A percentile compares a stretch with the other conserved stretches of the same genome.
Evolutionary conservation across 1,284 basidiomycete genomes (phyloP).

Genomic region (Tranzscheliella williamsii): DNA sequence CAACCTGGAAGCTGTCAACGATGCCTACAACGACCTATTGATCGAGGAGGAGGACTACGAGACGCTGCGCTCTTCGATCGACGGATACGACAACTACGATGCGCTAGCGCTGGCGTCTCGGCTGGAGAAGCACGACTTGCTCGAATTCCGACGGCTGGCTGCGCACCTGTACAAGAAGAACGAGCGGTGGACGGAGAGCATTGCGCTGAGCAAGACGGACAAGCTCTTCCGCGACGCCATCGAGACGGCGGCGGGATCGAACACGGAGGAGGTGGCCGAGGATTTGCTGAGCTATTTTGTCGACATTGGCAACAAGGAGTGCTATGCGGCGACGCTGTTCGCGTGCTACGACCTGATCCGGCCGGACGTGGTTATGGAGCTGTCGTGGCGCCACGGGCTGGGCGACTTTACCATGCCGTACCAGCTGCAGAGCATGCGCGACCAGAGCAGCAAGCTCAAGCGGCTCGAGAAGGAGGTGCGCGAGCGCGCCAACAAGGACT

Average conservation of each 20-base stretch:
- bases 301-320: conserved; percentile 97
- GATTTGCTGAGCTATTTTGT: conserved; percentile 83
- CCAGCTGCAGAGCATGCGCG: conserved; percentile 76
- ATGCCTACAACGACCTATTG: conserved; percentile 92
- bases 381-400: conserved; percentile 91
- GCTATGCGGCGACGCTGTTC: conserved; percentile 86
- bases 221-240: conserved; percentile 96
- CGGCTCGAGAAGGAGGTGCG: conserved; percentile 80
- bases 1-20: conserved; percentile 95
- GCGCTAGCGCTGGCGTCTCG: conserved; percentile 82
- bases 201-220: conserved; percentile 90
- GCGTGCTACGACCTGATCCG: conserved; percentile 90
- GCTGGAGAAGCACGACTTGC: conserved; percentile 84
- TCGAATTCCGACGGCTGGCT: conserved; percentile 88
- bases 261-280: conserved; percentile 81
- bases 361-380: conserved; percentile 87
- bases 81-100: conserved; percentile 98
- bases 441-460: conserved; percentile 42
- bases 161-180: conserved; percentile 98
- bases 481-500: conserved; percentile 73
- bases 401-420: conserved; percentile 97
- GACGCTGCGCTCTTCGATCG: conserved; percentile 90
- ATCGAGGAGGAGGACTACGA: conserved; percentile 99
- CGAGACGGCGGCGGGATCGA: conserved; percentile 84
- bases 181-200: conserved; percentile 89